A percentile compares a stretch with the other conserved stretches of the same genome.
Conservation (phyloP, 2,329 filamentous ascomycete genomes). For the Epichloe festucae region DNA sequence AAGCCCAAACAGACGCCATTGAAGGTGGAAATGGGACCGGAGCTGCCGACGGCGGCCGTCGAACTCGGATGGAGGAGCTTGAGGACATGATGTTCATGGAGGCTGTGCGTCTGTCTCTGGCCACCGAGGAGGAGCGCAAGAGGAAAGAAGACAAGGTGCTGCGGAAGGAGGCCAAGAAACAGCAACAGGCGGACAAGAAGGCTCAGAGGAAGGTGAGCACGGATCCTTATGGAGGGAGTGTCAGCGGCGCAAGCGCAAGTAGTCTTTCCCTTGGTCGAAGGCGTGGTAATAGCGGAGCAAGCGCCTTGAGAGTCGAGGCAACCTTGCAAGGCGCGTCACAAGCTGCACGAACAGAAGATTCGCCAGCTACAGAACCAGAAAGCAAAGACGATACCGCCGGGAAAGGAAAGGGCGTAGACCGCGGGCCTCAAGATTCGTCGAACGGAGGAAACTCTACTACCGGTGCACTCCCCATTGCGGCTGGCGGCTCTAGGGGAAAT, state of each 20-base stretch:
- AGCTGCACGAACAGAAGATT: constrained; percentile 13
- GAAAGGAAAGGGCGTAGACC: constrained; percentile 62
- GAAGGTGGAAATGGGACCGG: constrained; percentile 11
- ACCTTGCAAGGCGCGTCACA: constrained; percentile 32
- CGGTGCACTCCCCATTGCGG: constrained; percentile 31
- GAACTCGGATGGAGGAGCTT: constrained; percentile 63
- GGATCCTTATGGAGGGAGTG: constrained; percentile 22
- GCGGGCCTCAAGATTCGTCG: constrained; percentile 19
- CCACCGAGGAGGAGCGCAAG: constrained; percentile 84
- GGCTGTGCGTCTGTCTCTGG: constrained; percentile 81
- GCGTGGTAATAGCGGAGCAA: constrained; percentile 46
- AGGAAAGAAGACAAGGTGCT: constrained; percentile 48
- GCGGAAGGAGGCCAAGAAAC: constrained; percentile 69
- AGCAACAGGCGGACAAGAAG: constrained; percentile 75
- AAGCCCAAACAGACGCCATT: constrained; percentile 13
- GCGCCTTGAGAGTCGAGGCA: constrained; percentile 45
- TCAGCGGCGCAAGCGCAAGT: constrained; percentile 43
- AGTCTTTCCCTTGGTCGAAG: constrained; percentile 47
- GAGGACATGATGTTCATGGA: constrained; percentile 99
- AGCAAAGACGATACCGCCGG: constrained; percentile 22
- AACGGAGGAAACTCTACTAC: constrained; percentile 20
- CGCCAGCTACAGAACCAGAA: constrained; percentile 12
- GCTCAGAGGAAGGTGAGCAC: constrained; percentile 48
- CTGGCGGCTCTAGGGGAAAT: constrained; percentile 42
- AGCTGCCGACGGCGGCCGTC: constrained; percentile 17